Evolutionary conservation across 495 filamentous ascomycete species (phyloP).

Genomic region (Penicillium maclennaniae): DNA sequence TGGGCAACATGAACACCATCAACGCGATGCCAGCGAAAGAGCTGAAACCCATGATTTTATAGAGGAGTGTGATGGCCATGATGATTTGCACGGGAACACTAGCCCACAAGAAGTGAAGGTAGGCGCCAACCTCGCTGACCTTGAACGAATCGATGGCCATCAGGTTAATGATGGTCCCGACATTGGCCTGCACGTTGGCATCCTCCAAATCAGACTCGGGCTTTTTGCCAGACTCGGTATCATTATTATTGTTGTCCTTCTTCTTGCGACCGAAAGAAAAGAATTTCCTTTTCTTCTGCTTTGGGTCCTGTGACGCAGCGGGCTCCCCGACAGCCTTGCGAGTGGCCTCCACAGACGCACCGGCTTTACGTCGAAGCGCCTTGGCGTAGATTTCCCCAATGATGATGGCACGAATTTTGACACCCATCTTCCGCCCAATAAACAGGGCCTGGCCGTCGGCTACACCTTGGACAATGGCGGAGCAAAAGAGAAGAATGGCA

Average conservation of each 20-base stretch:
- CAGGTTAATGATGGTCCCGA: slow-evolving; percentile 95
- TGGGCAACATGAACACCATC: slow-evolving; percentile 81
- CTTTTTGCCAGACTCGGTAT: slow-evolving; percentile 29
- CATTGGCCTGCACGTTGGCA: slow-evolving; percentile 72
- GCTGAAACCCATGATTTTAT: slow-evolving; percentile 83
- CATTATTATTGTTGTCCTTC: slow-evolving; percentile 35
- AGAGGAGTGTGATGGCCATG: slow-evolving; percentile 73
- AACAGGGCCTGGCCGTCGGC: slow-evolving; percentile 85
- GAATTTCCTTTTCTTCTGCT: slow-evolving; percentile 47
- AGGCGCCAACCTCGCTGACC: slow-evolving; percentile 87
- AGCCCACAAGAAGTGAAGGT: slow-evolving; percentile 86
- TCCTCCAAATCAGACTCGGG: slow-evolving; percentile 40
- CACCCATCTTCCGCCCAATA: slow-evolving; percentile 90
- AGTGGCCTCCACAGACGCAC: slow-evolving; percentile 60
- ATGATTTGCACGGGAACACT: slow-evolving; percentile 79
- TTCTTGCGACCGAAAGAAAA: slow-evolving; percentile 58
- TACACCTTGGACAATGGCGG: slow-evolving; percentile 71
- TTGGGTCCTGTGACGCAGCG: slow-evolving; percentile 18
- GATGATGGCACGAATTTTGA: slow-evolving; percentile 87
- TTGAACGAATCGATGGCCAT: slow-evolving; percentile 99
- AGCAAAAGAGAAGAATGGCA: slow-evolving; percentile 82
- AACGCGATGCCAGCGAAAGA: slow-evolving; percentile 91
- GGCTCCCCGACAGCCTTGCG: slow-evolving; percentile 40
- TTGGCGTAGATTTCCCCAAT: slow-evolving; percentile 98
- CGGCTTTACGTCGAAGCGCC: slow-evolving; percentile 85